Base-by-base conservation (phyloP, 192 early-diverging fungal species). In the Radiomyces spectabilis region DNA sequence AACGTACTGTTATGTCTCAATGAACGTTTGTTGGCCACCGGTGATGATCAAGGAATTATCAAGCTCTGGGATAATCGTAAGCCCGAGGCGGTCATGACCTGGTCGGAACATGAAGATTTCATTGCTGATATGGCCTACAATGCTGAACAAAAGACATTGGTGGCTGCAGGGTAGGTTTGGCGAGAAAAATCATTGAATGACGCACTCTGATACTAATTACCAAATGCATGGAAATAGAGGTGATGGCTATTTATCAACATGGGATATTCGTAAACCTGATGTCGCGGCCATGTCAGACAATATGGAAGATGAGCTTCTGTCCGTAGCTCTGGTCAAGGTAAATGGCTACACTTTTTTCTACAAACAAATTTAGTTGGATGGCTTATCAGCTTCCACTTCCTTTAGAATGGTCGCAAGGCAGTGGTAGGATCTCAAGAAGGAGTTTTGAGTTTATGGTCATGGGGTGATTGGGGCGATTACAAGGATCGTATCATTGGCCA, bases 401-500 rank as follows among this genome's bases (percentile, higher is more conserved):
- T 74, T 51, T 68, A 89, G 76, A 80, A 88, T 56, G 77, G 77
- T 18, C 78, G 76, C 27, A 95, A 94, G 65, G 95, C 84, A 6
- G 80, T 95, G 1, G 88, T 93, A 2, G 97, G 97, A 27, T 88
- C 90, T 15, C 90, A 96, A 61, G 85, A 86, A 24, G 97, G 97
- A 25, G 79, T 87, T 0, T 56, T 99, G 18, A 85, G 84, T 42
- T 75, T 99, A 27, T 99, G 91, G 65, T 80, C 83, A 1, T 98
- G 85, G 76, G 88, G 85, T 24, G 74, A 92, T 63, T 99, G 92
- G 86, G 90, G 87, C 16, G 95, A 99, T 56, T 82, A 85, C 48
- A 87, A 85, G 15, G 97, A 99, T 72, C 82, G 97, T 15, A 89
- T 97, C 58, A 76, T 89, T 8, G 97, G 97, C 39, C 97, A 99